Percentiles rank a stretch among this genome's conserved stretches.
phyloP scores from a whole-genome alignment of 179 eudicot species.

The Nepenthes alata region DNA sequence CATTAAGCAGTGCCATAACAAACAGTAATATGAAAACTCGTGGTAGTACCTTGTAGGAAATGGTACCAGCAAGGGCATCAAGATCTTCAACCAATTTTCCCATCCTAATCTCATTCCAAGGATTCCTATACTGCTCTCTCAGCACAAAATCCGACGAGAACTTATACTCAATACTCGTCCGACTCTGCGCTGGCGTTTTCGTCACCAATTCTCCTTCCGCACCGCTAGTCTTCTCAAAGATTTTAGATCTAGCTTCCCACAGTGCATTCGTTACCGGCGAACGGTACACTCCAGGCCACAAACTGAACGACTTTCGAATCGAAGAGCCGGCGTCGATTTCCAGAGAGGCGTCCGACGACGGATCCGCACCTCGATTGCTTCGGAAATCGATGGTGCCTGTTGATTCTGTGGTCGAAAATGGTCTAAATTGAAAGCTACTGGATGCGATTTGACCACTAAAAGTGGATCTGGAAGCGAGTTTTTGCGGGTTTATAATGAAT shows the following conservation, averaged over 20 bases:
- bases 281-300: conserved; percentile 97
- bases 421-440: no score
- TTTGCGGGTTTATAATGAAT: no score
- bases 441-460: no score
- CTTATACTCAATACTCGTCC: conserved; percentile 56
- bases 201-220: conserved; percentile 26
- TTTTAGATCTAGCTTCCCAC: conserved; percentile 73
- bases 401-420: no score
- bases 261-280: conserved; percentile 88
- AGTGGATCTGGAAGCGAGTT: no score
- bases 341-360: conserved; percentile 1
- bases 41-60: conserved; percentile 62
- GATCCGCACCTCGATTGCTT: no score
- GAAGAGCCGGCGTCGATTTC: conserved; percentile 35
- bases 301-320: conserved; percentile 47
- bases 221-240: conserved; percentile 30
- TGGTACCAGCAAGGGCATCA: conserved; percentile 96
- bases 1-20: no score
- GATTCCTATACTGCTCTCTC: conserved; percentile 89
- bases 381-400: no score
- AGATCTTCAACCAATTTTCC: conserved; percentile 96
- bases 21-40: no score
- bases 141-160: conserved; percentile 61
- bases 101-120: conserved; percentile 85
- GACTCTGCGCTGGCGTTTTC: conserved; percentile 48